Conservation (phyloP, 768 basidiomycete species). For the Tylopilus sp. region DNA sequence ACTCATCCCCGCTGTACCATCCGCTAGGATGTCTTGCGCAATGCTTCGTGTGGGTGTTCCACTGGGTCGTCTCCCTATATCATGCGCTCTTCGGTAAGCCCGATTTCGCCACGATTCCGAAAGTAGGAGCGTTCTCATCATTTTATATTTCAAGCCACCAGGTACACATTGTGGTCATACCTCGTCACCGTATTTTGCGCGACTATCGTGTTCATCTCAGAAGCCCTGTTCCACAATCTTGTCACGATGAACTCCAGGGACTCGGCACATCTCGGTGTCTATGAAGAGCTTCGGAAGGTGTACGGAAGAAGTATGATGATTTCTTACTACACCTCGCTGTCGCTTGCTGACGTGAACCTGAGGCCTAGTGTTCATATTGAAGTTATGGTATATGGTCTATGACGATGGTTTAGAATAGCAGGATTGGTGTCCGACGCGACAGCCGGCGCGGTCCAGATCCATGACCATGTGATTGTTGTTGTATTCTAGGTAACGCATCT, state of each 20-base stretch:
- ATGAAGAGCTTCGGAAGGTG: conserved; percentile 6
- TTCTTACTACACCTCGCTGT: neutral
- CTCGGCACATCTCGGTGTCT: conserved; percentile 15
- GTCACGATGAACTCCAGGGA: conserved; percentile 8
- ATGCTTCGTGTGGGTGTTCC: conserved; percentile 24
- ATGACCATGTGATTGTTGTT: conserved; percentile 13
- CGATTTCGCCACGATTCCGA: neutral
- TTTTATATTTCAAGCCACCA: conserved; percentile 7
- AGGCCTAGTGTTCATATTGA: conserved; percentile 15
- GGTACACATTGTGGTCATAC: conserved; percentile 14
- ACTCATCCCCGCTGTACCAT: conserved; percentile 22
- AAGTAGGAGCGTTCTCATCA: neutral
- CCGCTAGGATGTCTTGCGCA: conserved; percentile 23
- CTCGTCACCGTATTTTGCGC: conserved; percentile 20
- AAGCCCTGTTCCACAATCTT: conserved; percentile 22
- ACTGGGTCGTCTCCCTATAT: conserved; percentile 19
- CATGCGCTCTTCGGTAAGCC: conserved; percentile 22
- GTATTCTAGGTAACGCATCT: neutral
- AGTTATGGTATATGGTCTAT: conserved; percentile 18
- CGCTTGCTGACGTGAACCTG: neutral
- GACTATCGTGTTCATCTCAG: conserved; percentile 9
- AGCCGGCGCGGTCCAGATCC: conserved; percentile 10
- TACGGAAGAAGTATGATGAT: conserved; percentile 16
- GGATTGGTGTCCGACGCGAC: neutral
- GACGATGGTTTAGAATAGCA: neutral